Evolutionary conservation across 176 grass and related monocot genomes (phyloP).

Genomic region (Pontederia paniculata): DNA sequence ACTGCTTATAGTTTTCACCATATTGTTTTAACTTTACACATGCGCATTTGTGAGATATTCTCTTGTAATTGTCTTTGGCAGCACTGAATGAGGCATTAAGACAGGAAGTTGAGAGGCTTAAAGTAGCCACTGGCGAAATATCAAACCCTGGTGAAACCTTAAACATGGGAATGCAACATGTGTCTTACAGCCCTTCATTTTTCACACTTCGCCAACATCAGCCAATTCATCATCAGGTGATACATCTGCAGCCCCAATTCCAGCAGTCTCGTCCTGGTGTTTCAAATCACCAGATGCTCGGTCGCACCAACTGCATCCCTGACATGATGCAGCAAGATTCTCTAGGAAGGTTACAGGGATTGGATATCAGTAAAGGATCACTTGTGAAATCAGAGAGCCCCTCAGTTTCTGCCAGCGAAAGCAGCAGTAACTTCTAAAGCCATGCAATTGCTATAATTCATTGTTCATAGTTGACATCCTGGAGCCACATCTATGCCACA

Average conservation of each 20-base stretch:
- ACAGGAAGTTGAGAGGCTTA: slow-evolving; percentile 94
- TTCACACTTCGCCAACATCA: slow-evolving; percentile 46
- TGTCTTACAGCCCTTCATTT: slow-evolving; percentile 58
- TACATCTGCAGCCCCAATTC: slow-evolving; percentile 43
- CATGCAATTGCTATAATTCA: too few relatives aligned
- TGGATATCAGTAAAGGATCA: slow-evolving; percentile 73
- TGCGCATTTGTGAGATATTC: slow-evolving; percentile 8
- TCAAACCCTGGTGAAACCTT: slow-evolving; percentile 47
- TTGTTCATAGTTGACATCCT: too few relatives aligned
- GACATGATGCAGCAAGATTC: slow-evolving; percentile 82
- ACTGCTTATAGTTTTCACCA: not conserved
- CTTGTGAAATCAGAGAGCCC: slow-evolving; percentile 80
- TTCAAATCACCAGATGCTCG: slow-evolving; percentile 44
- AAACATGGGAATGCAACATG: slow-evolving; percentile 63
- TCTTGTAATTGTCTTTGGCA: slow-evolving; percentile 17
- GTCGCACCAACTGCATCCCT: slow-evolving; percentile 41
- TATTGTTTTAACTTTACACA: not conserved
- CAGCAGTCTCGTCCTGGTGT: slow-evolving; percentile 42
- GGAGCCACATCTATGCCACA: too few relatives aligned
- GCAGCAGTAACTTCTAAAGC: slow-evolving; percentile 11
- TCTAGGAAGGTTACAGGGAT: slow-evolving; percentile 53
- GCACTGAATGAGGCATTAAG: slow-evolving; percentile 89
- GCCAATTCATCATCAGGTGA: slow-evolving; percentile 32
- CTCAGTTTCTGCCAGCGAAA: slow-evolving; percentile 73
- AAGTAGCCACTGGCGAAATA: slow-evolving; percentile 75